A percentile compares a stretch with the other conserved stretches of the same genome.
These are phyloP conservation scores for Boletellus ananas DNA, from an alignment of 768 basidiomycete genomes.

Conservation along the genomic window DNA sequence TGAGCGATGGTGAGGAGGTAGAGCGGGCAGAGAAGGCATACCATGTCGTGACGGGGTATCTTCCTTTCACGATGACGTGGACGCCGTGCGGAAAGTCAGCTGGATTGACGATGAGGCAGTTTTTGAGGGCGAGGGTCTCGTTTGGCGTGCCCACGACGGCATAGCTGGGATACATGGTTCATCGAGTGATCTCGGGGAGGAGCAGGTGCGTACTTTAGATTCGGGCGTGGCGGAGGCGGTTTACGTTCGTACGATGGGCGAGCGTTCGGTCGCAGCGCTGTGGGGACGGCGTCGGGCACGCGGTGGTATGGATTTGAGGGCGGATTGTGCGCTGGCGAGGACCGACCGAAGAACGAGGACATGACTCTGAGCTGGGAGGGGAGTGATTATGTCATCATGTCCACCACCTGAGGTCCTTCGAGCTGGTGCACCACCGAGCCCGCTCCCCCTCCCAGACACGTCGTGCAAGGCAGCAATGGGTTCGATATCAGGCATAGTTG, in stretches of 20 bases:
- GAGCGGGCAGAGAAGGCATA: slow-evolving; percentile 33
- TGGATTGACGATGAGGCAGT: slow-evolving; percentile 77
- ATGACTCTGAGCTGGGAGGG: too few relatives aligned
- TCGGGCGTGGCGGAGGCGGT: slow-evolving; percentile 32
- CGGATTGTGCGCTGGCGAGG: slow-evolving; percentile 28
- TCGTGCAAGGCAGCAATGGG: slow-evolving; percentile 4
- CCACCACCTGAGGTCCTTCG: too few relatives aligned
- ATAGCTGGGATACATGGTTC: slow-evolving; percentile 36
- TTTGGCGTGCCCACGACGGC: slow-evolving; percentile 59
- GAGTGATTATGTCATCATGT: slow-evolving; percentile 19
- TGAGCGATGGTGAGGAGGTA: slow-evolving; percentile 25
- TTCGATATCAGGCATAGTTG: slow-evolving; percentile 7
- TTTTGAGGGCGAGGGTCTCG: slow-evolving; percentile 69
- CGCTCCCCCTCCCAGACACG: background rate
- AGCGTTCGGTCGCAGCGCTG: slow-evolving; percentile 33
- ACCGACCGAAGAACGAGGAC: slow-evolving; percentile 44
- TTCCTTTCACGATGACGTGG: slow-evolving; percentile 73
- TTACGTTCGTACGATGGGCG: slow-evolving; percentile 40
- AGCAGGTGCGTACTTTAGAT: slow-evolving; percentile 19
- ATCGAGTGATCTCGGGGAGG: background rate
- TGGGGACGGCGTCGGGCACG: slow-evolving; percentile 37
- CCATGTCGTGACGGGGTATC: slow-evolving; percentile 72
- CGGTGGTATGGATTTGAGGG: slow-evolving; percentile 42
- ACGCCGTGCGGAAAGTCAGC: slow-evolving; percentile 69
- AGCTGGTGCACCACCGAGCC: too few relatives aligned